phyloP scores from a whole-genome alignment of 2,329 filamentous ascomycete genomes.

The Pestalotiopsis sp. region DNA sequence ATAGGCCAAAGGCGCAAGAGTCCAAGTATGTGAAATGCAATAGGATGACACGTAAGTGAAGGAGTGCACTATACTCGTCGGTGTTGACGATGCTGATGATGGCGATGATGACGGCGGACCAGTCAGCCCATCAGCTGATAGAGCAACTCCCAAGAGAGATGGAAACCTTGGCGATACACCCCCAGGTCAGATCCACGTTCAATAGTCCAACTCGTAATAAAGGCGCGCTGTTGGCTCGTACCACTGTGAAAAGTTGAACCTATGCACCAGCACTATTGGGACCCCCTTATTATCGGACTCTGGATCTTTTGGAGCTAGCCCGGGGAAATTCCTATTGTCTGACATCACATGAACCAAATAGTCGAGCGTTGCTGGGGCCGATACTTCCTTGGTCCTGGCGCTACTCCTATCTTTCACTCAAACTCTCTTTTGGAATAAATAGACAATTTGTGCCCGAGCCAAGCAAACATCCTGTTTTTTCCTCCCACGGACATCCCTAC shows the following conservation, averaged over 20 bases:
- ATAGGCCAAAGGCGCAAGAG: background rate
- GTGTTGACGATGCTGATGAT: background rate
- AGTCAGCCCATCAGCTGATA: background rate
- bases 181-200: slow-evolving; percentile 5
- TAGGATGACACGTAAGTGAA: background rate
- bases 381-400: slow-evolving; percentile 6
- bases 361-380: background rate
- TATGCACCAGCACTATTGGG: background rate
- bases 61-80: background rate
- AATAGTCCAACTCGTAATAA: slow-evolving; percentile 8
- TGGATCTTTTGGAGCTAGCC: background rate
- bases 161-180: slow-evolving; percentile 1
- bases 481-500: no score
- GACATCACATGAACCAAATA: slow-evolving; percentile 6
- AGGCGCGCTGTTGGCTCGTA: background rate
- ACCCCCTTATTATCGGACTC: background rate
- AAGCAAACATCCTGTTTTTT: no score
- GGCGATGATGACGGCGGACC: background rate
- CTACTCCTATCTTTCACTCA: slow-evolving; percentile 3
- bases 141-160: background rate
- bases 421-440: background rate
- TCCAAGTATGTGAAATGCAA: background rate
- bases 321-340: background rate
- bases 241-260: background rate
- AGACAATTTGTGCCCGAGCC: background rate